Evolutionary conservation across 2,329 filamentous ascomycete genomes (phyloP), one percentile per base, ranked within the genome.

Genomic region (Tolypocladium tropicale): DNA sequence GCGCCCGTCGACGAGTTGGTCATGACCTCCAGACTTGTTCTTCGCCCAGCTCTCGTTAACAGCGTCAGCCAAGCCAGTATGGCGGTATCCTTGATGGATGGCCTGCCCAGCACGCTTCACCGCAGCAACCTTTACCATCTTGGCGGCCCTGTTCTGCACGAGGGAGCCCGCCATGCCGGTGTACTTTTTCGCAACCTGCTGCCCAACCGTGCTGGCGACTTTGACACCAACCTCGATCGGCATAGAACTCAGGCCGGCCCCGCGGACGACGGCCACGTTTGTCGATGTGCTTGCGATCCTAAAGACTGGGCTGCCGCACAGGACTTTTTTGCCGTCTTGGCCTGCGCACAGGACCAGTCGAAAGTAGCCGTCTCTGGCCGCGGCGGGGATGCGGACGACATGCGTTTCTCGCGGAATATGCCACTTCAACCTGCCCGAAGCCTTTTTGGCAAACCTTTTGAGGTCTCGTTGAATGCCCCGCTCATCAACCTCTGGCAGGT

Each of bases 381-480:
- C 74, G 0, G 81, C 80, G 0, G 86, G 86, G 49, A 89, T 83
- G 4, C 85, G 77, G 6, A 88, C 72, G 1, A 89, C 72, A 32
- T 80, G 79, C 0, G 86, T 89, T 66, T 88, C 84, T 1, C 84
- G 75, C 0, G 83, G 68, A 0, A 72, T 55, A 56, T 88, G 84
- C 1, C 70, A 74, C 56, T 69, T 70, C 2, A 71, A 60, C n/a
- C 65, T 63, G 2, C 77, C 75, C 1, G 74, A 69, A 0, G 77
- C 76, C 59, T 80, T 85, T 58, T 83, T 85, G 2, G 72, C 62
- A 36, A 88, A 86, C n/a, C 81, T 80, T 51, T 73, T 74, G 34
- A 89, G 80, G 63, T 90, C 86, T 37, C 86, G 75, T 67, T 88
- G 84, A 72, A 85, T 86, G 1, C 78, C 82, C 2, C 85, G 76